A percentile compares a stretch with the other conserved stretches of the same genome.
phyloP scores from a whole-genome alignment of 257 asterid species.

The Solanum pimpinellifolium region DNA sequence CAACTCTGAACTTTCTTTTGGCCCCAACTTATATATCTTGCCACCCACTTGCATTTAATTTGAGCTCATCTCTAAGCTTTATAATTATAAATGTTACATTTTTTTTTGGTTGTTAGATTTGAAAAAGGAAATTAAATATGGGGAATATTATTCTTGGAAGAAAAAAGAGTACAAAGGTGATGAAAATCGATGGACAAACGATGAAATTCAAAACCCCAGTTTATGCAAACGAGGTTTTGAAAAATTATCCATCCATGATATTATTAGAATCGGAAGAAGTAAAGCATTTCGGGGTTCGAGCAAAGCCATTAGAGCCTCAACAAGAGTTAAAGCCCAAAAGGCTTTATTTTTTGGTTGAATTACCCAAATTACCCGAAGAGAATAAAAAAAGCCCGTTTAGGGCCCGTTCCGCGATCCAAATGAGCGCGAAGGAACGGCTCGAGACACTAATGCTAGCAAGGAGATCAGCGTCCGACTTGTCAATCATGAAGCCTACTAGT shows the following conservation, averaged over 20 bases:
- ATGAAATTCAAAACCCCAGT: slow-evolving; percentile 53
- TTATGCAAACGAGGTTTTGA: slow-evolving; percentile 49
- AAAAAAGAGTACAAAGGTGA: slow-evolving; percentile 47
- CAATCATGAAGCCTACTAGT: slow-evolving; percentile 42
- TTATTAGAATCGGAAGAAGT: slow-evolving; percentile 73
- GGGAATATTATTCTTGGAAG: slow-evolving; percentile 67
- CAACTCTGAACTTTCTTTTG: slow-evolving; percentile 30
- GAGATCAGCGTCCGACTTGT: slow-evolving; percentile 64
- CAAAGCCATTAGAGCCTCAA: slow-evolving; percentile 71
- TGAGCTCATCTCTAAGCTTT: not conserved
- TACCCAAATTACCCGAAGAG: slow-evolving; percentile 49
- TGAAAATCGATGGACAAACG: slow-evolving; percentile 69
- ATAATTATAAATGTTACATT: not conserved
- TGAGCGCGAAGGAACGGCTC: slow-evolving; percentile 89
- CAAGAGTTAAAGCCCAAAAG: slow-evolving; percentile 54
- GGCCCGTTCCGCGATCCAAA: slow-evolving; percentile 73
- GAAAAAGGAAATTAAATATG: slow-evolving; percentile 19
- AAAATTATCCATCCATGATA: slow-evolving; percentile 46
- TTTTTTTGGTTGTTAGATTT: not conserved
- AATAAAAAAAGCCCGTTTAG: slow-evolving; percentile 20
- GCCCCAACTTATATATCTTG: slow-evolving; percentile 11
- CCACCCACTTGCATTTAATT: not conserved
- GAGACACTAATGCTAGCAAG: slow-evolving; percentile 78
- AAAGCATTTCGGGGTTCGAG: slow-evolving; percentile 63
- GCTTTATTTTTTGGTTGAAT: slow-evolving; percentile 65